phyloP scores from a whole-genome alignment of 495 filamentous ascomycete species.

The Evansstolkia leycettana region DNA sequence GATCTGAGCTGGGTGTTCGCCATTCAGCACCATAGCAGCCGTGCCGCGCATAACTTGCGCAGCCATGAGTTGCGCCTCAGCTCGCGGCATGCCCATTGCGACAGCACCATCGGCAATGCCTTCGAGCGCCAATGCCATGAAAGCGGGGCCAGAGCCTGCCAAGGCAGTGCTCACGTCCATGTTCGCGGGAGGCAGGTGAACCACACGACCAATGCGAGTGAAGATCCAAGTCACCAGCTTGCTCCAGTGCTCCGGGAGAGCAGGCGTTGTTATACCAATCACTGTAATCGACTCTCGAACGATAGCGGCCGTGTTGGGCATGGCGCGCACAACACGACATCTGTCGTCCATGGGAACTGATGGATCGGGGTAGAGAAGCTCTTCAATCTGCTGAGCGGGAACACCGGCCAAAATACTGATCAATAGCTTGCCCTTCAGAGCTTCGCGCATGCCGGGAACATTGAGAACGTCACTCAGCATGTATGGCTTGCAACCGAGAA shows the following conservation, averaged over 20 bases:
- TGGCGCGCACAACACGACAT: slow-evolving; percentile 56
- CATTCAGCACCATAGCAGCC: slow-evolving; percentile 24
- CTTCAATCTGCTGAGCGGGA: slow-evolving; percentile 45
- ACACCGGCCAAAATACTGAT: slow-evolving; percentile 73
- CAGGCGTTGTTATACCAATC: slow-evolving; percentile 44
- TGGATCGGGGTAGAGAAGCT: slow-evolving; percentile 33
- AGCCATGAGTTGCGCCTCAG: slow-evolving; percentile 26
- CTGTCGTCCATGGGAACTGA: slow-evolving; percentile 6
- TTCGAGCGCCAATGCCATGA: slow-evolving; percentile 32
- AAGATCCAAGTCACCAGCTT: slow-evolving; percentile 50
- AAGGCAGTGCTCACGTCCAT: slow-evolving; percentile 30
- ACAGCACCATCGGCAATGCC: slow-evolving; percentile 32
- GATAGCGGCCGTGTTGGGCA: slow-evolving; percentile 63
- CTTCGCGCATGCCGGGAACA: slow-evolving; percentile 51
- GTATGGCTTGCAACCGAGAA: slow-evolving; percentile 71
- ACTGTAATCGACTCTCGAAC: slow-evolving; percentile 76
- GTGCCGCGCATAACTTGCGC: slow-evolving; percentile 29
- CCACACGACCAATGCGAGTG: slow-evolving; percentile 21
- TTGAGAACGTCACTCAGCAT: slow-evolving; percentile 53
- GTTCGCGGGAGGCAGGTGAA: slow-evolving; percentile 15
- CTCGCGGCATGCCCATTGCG: slow-evolving; percentile 27
- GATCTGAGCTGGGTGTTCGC: slow-evolving; percentile 24
- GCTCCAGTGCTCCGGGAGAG: slow-evolving; percentile 32
- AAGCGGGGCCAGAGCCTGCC: slow-evolving; percentile 28
- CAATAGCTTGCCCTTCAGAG: slow-evolving; percentile 60